phyloP scores from a whole-genome alignment of 306 rosid genomes.

The Luffa aegyptiaca region DNA sequence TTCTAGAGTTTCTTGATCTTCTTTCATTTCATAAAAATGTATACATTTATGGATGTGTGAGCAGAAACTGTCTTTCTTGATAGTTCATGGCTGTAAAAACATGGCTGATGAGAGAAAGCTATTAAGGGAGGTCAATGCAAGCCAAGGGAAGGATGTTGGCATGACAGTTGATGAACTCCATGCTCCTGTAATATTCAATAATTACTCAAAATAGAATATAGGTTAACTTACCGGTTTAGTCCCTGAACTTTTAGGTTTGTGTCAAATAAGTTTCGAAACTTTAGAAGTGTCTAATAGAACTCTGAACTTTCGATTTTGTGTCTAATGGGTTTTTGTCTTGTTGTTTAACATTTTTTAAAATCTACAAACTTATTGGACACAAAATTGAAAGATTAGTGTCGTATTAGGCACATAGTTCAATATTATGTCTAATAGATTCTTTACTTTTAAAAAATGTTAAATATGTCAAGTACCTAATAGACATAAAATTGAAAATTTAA shows the following conservation, averaged over 20 bases:
- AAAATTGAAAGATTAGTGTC: no score
- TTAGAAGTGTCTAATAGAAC: no score
- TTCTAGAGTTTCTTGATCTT: background rate
- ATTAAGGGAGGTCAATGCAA: constrained; percentile 12
- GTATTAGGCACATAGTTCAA: no score
- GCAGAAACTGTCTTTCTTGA: constrained; percentile 20
- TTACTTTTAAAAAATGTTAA: no score
- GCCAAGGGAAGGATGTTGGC: constrained; percentile 2
- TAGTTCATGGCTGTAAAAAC: constrained; percentile 16
- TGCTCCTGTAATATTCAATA: background rate
- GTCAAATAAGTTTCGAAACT: no score
- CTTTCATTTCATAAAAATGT: background rate
- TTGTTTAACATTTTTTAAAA: no score
- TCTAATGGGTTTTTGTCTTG: no score
- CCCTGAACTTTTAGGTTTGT: no score
- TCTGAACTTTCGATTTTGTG: no score
- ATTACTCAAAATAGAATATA: background rate
- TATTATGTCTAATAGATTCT: no score
- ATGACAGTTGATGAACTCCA: background rate
- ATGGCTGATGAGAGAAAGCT: constrained; percentile 25
- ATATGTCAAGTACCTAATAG: background rate
- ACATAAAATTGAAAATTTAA: no score
- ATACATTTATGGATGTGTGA: background rate
- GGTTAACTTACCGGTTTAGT: background rate
- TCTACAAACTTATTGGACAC: no score